Conservation (phyloP, 192 early-diverging fungal genomes). For the Pecoramyces ruminantium region DNA sequence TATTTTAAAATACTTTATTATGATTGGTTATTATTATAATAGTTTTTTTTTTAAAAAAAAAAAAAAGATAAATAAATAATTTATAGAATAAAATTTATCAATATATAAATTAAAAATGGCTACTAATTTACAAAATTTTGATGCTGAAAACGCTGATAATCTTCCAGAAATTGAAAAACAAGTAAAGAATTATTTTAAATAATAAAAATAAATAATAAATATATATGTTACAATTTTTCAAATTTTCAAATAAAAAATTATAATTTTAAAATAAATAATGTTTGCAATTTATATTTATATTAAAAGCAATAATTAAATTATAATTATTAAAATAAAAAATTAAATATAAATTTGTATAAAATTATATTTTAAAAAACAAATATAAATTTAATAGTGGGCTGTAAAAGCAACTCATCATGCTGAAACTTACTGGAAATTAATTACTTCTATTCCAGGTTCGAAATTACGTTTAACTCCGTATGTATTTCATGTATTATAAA, state of each 20-base stretch:
- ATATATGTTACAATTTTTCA: constrained; percentile 37
- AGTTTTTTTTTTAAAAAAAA: too few species aligned
- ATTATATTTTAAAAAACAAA: too few species aligned
- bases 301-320: not conserved
- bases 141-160: constrained; percentile 10
- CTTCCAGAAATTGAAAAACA: constrained; percentile 1
- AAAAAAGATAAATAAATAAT: too few species aligned
- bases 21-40: too few species aligned
- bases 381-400: not conserved
- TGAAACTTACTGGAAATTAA: constrained; percentile 79
- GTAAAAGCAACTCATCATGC: constrained; percentile 64
- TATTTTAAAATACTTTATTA: too few species aligned
- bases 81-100: too few species aligned
- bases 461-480: constrained; percentile 69
- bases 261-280: not conserved
- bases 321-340: too few species aligned
- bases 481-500: not conserved
- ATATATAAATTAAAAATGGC: not conserved
- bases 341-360: too few species aligned
- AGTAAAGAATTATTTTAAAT: not conserved
- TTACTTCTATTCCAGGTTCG: constrained; percentile 44
- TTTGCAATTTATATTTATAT: too few species aligned
- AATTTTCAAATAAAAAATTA: constrained; percentile 86
- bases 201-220: not conserved
- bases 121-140: not conserved